Base-by-base conservation (phyloP, 257 asterid species). In the Ligustrum vulgare region DNA sequence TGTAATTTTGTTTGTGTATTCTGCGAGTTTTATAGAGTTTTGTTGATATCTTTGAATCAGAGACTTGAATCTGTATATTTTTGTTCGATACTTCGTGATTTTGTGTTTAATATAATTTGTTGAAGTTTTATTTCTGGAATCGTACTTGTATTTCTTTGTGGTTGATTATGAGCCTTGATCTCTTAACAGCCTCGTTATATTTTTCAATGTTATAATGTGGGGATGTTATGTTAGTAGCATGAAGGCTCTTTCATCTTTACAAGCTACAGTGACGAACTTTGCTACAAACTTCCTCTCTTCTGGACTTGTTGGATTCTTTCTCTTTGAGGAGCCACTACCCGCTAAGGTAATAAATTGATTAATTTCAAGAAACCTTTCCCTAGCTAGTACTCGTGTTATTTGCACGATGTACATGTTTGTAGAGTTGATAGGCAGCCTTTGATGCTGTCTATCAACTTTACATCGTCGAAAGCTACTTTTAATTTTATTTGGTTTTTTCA, bases 201-300 rank as follows among this genome's bases (percentile, higher is more conserved):
- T 86, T 22, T 87, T 87, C 89, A 94, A 92, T 74, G 86, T 88
- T 41, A 36, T 86, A 22, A 94, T 94, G 98, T 94, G 99, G 99
- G 99, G 96, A 79, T 92, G 97, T 85, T 94, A 89, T 76, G 87
- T 94, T 56, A 91, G 87, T 86, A 94, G 98, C 89, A 82, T 89
- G 82, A 92, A 89, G 87, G 89, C 94, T 51, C 93, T 94, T 41
- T 92, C 97, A 3, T 92, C 96, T 22, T 80, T 92, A 77, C 96
- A 92, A 92, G 98, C 98, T 71, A 92, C 98, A 0, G 98, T 89
- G 16, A 91, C 97, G 23, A 94, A 92, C 84, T 94, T 92, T 23
- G 97, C 98, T 0, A 90, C 97, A 36, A 94, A 94, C 84, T 94
- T 92, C 78, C 86, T 92, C 20, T 81, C 83, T 67, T 94, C 98